Percentiles rank a stretch among this genome's conserved stretches.
Conservation (phyloP, 805 yeast genomes). For the Nakazawaea holstii region DNA sequence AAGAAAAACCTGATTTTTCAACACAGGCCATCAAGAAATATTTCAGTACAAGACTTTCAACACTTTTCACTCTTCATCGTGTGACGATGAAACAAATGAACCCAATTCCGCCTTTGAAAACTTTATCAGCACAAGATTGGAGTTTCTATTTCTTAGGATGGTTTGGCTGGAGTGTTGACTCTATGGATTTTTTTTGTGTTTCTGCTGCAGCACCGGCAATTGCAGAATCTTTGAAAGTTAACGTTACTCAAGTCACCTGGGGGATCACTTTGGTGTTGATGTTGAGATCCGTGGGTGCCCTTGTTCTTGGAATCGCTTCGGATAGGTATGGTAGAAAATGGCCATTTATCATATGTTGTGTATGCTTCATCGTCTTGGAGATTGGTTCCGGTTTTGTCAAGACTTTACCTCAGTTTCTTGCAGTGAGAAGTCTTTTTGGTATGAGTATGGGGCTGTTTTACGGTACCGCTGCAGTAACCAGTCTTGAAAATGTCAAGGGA, state of each 20-base stretch:
- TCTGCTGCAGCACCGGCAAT: conserved; percentile 35
- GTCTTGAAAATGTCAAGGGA: conserved; percentile 37
- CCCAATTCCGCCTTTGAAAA: conserved; percentile 44
- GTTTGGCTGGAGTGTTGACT: conserved; percentile 48
- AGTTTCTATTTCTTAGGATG: conserved; percentile 40
- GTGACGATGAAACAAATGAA: conserved; percentile 26
- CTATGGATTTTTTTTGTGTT: conserved; percentile 49
- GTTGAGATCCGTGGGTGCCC: conserved; percentile 53
- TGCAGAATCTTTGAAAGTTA: conserved; percentile 31
- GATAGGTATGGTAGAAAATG: conserved; percentile 48
- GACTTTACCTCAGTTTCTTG: conserved; percentile 43
- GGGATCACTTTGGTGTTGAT: conserved; percentile 41
- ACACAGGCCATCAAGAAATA: conserved; percentile 6
- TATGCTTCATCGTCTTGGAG: conserved; percentile 38
- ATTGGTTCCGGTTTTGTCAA: conserved; percentile 50
- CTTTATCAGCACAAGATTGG: conserved; percentile 41
- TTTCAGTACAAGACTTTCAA: conserved; percentile 11
- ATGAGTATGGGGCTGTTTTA: conserved; percentile 46
- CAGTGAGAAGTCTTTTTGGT: conserved; percentile 50
- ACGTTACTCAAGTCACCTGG: conserved; percentile 43
- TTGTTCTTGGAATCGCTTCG: conserved; percentile 42
- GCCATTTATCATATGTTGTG: conserved; percentile 37
- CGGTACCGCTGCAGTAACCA: conserved; percentile 36
- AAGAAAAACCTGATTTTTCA: conserved; percentile 13
- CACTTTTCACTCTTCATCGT: conserved; percentile 13